A percentile compares a stretch with the other conserved stretches of the same genome.
These are phyloP conservation scores for Hyphodiscus sp. DNA, from an alignment of 2,329 filamentous ascomycete genomes.

Conservation along the genomic window DNA sequence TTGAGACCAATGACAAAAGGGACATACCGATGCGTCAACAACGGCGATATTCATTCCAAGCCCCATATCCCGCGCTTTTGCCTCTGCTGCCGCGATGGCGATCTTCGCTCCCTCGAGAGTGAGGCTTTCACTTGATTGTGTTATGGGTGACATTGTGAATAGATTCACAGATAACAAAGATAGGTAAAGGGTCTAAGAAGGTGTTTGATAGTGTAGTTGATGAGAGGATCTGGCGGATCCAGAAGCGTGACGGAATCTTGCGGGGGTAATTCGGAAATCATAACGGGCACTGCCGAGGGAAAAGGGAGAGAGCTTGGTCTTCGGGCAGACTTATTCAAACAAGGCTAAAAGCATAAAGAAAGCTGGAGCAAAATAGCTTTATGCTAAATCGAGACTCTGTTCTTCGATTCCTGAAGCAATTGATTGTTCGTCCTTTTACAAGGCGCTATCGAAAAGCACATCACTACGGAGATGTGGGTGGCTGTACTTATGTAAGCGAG, in stretches of 20 bases:
- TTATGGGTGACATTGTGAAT: constrained; percentile 10
- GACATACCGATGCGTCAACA: constrained; percentile 19
- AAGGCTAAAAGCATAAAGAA: too few species aligned
- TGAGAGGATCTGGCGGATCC: neutral
- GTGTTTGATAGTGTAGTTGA: neutral
- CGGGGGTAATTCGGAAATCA: neutral
- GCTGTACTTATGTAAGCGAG: too few species aligned
- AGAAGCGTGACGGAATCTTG: neutral
- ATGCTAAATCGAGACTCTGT: too few species aligned
- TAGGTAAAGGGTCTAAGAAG: neutral
- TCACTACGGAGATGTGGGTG: too few species aligned
- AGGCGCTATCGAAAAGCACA: too few species aligned
- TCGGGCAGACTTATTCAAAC: neutral
- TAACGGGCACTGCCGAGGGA: neutral
- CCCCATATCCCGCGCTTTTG: constrained; percentile 18
- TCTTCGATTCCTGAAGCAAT: too few species aligned
- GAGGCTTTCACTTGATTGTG: constrained; percentile 19
- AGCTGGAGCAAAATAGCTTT: too few species aligned
- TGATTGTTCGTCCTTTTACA: too few species aligned
- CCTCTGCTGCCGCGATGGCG: constrained; percentile 21
- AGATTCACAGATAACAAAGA: neutral
- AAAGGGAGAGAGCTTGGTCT: neutral
- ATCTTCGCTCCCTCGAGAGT: constrained; percentile 23
- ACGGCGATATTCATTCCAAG: constrained; percentile 26
- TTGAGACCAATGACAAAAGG: neutral